Evolutionary conservation across 805 yeast species (phyloP), one percentile per base, ranked within the genome.

Genomic region (Allodekkera sacchari): DNA sequence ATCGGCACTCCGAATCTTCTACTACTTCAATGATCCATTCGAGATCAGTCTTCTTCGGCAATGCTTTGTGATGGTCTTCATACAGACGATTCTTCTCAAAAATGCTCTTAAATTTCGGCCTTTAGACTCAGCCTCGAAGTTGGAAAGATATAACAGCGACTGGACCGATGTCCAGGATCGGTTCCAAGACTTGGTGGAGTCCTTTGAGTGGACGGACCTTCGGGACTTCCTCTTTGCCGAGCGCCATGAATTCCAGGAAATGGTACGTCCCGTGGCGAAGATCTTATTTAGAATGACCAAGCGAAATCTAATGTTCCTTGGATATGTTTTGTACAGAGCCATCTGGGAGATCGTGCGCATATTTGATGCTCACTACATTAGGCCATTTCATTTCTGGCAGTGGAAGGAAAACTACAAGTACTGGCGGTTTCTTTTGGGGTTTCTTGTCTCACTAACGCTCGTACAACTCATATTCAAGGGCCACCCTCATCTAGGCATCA

Each of bases 361-460:
- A 34, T 83, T 81, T 52, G 92, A 83, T 53, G 82, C 82, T 13
- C 70, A 70, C 48, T 80, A 72, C 47, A 60, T 63, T 33, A 61
- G 94, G 36, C 77, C 85, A 2, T 66, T 63, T 30, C 53, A 65
- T 23, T 83, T 87, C 48, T 87, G 96, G 96, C 94, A 84, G 54
- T 87, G 96, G 96, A 35, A 42, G 11, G 33, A 41, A 5, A 23
- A 48, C 7, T 26, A 26, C 3, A 40, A 36, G 1, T 53, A 47
- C 33, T 46, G 54, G 54, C 44, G 43, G 42, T 84, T 82, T 48
- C 45, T 85, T 7, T 47, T 54, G 1, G 47, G 57, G 5, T 78
- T 77, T 42, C 41, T 54, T 7, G 15, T 28, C 7, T 7, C 30
- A 3, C 34, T 51, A 11, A 26, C 41, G 1, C n/a, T 35, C 7